Evolutionary conservation across 768 basidiomycete species (phyloP), one percentile per base, ranked within the genome.

Genomic region (Tylopilus vinaceipallidus): DNA sequence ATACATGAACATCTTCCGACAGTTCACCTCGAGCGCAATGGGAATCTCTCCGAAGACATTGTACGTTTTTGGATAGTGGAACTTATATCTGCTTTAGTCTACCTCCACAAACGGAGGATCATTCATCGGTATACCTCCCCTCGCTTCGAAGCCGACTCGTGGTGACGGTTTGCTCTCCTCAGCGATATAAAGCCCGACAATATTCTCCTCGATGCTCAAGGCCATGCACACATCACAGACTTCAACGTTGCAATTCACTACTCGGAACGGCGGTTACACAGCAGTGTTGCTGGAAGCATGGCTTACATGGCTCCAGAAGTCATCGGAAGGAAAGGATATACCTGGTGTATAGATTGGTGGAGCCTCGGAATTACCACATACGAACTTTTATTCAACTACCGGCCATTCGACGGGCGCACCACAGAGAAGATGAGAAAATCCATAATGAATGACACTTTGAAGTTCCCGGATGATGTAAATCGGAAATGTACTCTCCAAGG

Each of bases 291-390:
- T 7, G 97, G 97, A 4, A 94, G 91, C 62, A 95, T 99, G 92
- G 95, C 97, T 0, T 99, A 99, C 72, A 99, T 99, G 97, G 95
- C 95, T 10, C 95, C 95, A 0, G 93, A 99, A 68, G 88, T 99
- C n/a, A 77, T 98, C 37, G 82, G 81, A 44, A 86, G 89, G 62
- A 86, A 84, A 62, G 97, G 97, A 14, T 99, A 99, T 68, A 88
- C 88, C 4, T 94, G 91, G 80, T 84, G 84, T 42, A 81, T 91
- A 42, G 95, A 98, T 66, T 97, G 91, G 88, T 98, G 95, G 95
- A 93, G 91, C 63, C 76, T 98, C 17, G 95, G 95, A 26, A 76
- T 97, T 48, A 88, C 88, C 23, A 87, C 84, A 50, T 95, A 88
- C 70, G 95, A 98, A 62, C 79, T 97, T n/a, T 70, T 95, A 26